Evolutionary conservation across 2,329 filamentous ascomycete genomes (phyloP), one percentile per base, ranked within the genome.

Genomic region (Epichloe scottii): DNA sequence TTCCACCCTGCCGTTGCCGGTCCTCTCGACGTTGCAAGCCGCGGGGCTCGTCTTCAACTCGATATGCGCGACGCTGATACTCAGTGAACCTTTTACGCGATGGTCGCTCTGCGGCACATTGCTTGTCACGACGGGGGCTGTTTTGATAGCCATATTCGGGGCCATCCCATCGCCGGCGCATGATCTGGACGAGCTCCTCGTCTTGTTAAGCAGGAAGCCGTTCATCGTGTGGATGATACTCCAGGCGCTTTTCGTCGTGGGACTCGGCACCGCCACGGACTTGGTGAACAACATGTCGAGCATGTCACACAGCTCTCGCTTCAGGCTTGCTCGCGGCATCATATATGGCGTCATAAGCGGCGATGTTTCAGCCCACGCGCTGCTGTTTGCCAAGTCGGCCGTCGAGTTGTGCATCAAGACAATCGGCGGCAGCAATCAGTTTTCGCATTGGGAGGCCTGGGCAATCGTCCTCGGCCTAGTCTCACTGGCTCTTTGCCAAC

Each of bases 41-140:
- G 95, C 91, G 3, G 93, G 93, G 43, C 77, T 98, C 51, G 93
- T 98, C 55, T 98, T 98, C 76, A 98, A 98, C 73, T 95, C 91
- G 52, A 89, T 97, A 67, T 95, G 94, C 75, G 93, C 93, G 55
- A 94, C 89, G 43, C 72, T 97, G 52, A 88, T 97, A 61, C 78
- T 98, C 46, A 84, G 86, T 62, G 91, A 98, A 68, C 88, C 90
- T 4, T 98, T 97, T 69, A 97, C 93, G 49, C 81, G 79, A 65
- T 94, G 89, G 78, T 96, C 91, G n/a, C 76, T 95, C 38, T 79
- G 87, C 61, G 93, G 93, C 38, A 98, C 93, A 1, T 61, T 93
- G 49, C 79, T 98, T 47, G 93, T 97, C 41, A 91, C 88, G 56
- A 75, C 75, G 21, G 93, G 93, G 50, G 93, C 93, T n/a, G 74